Evolutionary conservation across 176 grass and related monocot genomes (phyloP).

Genomic region (Tillandsia leiboldiana): DNA sequence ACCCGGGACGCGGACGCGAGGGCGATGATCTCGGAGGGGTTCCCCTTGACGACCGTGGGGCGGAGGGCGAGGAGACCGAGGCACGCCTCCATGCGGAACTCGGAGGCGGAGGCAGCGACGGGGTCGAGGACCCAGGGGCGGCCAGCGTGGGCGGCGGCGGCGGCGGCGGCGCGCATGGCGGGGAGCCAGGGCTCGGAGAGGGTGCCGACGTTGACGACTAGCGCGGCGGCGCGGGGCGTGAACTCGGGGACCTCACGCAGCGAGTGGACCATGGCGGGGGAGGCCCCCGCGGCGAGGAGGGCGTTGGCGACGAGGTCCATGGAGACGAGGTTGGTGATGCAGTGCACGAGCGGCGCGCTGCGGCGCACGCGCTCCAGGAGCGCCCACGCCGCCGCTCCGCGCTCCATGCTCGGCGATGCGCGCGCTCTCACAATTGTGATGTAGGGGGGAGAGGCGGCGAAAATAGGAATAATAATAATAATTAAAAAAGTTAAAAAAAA

Average conservation of each 20-base stretch:
- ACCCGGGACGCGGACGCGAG: slow-evolving; percentile 37
- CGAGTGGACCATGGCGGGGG: slow-evolving; percentile 76
- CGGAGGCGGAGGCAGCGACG: slow-evolving; percentile 54
- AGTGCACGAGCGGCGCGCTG: slow-evolving; percentile 63
- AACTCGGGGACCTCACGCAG: slow-evolving; percentile 70
- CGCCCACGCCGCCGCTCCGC: slow-evolving; percentile 32
- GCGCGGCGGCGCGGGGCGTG: slow-evolving; percentile 47
- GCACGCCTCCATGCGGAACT: slow-evolving; percentile 69
- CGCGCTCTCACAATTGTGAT: too few species aligned
- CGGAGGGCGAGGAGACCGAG: slow-evolving; percentile 42
- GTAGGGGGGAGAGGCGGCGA: too few species aligned
- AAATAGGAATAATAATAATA: too few species aligned
- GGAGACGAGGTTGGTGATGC: slow-evolving; percentile 90
- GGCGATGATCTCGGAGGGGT: slow-evolving; percentile 78
- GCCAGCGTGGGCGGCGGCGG: slow-evolving; percentile 19
- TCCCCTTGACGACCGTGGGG: slow-evolving; percentile 70
- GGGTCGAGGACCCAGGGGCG: slow-evolving; percentile 86
- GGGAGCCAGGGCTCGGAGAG: slow-evolving; percentile 71
- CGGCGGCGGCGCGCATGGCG: slow-evolving; percentile 52
- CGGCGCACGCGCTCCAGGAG: slow-evolving; percentile 45
- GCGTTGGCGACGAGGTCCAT: slow-evolving; percentile 80
- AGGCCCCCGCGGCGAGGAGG: slow-evolving; percentile 64
- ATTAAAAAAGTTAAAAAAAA: too few species aligned
- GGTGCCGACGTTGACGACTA: slow-evolving; percentile 78
- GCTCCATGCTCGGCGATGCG: slow-evolving; percentile 15